Conservation (phyloP, 768 basidiomycete species). For the Lepiota subincarnata region DNA sequence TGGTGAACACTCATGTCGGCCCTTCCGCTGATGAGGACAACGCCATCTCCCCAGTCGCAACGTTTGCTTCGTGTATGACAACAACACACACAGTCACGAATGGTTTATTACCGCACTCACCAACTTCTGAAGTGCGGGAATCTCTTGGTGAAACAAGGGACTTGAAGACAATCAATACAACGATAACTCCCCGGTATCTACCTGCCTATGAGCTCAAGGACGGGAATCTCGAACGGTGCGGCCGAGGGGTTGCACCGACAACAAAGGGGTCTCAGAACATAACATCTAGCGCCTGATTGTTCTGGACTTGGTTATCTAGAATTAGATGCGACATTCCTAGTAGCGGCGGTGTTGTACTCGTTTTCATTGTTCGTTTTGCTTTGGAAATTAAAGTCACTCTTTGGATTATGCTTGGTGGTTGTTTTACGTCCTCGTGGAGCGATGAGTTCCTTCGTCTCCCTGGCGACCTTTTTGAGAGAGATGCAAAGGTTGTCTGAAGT, state of each 20-base stretch:
- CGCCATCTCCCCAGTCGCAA: constrained; percentile 22
- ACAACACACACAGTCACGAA: constrained; percentile 23
- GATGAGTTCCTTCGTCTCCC: neutral
- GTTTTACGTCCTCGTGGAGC: neutral
- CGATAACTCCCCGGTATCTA: constrained; percentile 39
- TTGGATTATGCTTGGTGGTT: no score
- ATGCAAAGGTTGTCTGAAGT: no score
- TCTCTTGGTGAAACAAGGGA: neutral
- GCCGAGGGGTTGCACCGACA: constrained; percentile 38
- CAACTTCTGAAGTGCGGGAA: constrained; percentile 2
- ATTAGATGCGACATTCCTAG: neutral
- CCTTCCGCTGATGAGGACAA: constrained; percentile 12
- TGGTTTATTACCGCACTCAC: constrained; percentile 10
- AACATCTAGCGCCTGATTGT: neutral
- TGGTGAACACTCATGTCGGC: constrained; percentile 19
- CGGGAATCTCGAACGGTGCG: constrained; percentile 68
- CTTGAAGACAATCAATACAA: neutral
- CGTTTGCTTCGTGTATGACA: constrained; percentile 27
- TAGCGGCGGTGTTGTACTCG: neutral
- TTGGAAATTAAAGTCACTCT: neutral
- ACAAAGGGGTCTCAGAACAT: neutral
- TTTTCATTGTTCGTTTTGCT: neutral
- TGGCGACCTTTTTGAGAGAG: neutral
- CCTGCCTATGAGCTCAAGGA: constrained; percentile 83
- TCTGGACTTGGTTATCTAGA: neutral